Base-by-base conservation (phyloP, 2,329 filamentous ascomycete genomes). In the Pseudocercospora cruenta region DNA sequence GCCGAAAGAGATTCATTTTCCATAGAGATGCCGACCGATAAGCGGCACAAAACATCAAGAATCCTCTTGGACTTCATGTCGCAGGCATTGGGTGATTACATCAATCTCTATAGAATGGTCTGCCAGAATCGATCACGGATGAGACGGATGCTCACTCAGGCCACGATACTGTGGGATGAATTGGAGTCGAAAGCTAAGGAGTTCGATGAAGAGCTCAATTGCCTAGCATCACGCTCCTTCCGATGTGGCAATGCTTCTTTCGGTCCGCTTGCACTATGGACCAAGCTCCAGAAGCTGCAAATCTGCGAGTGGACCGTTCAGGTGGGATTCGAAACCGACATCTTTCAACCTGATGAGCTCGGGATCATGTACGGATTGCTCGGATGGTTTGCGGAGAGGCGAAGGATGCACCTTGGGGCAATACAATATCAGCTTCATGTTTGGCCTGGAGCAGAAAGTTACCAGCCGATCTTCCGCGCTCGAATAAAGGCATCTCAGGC, bases 71-170 rank as follows among this genome's bases (percentile, higher is more conserved):
- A 81, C 2, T 90, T 90, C 73, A 80, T 87, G 53, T 81, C 84
- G 62, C 82, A 85, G 58, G 82, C 83, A 7, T 71, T 76, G 53
- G 70, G 82, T 78, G 88, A 90, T 0, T 97, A 93, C 74, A 82
- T 97, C 19, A 94, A 97, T 70, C 85, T 96, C 16, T 90, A 95
- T 73, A 88, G 93, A 57, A 90, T 91, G 7, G 84, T 95, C 19
- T 96, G 93, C 73, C 92, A 98, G 76, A 99, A 98, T 75, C 86
- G 93, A 60, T 96, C 93, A 75, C 90, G 95, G 1, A 88, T 96
- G 49, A 88, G 95, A n/a, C 88, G 95, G 39, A 93, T 90, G n/a
- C 85, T 99, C 8, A 93, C 90, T 67, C 94, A 98, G 76, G 87
- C 90, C 14, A 88, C 97, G 39, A 82, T 88, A 2, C 91, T 94